A percentile compares a stretch with the other conserved stretches of the same genome.
Conservation (phyloP, 768 basidiomycete genomes). For the Hygrophorus pudorinus region DNA sequence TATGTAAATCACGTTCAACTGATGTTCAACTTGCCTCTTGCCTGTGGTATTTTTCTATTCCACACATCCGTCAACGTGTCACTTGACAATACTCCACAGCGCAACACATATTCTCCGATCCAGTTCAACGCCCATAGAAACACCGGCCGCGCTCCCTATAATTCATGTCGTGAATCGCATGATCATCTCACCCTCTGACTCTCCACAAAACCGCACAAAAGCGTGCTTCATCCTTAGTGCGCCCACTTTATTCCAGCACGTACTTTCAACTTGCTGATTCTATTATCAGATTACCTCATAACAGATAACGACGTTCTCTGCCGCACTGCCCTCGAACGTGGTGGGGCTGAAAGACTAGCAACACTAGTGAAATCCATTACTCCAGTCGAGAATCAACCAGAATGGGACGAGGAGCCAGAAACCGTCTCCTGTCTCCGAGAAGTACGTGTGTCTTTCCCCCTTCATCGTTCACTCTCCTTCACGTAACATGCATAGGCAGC, state of each 20-base stretch:
- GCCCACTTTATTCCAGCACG: conserved; percentile 16
- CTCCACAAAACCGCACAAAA: conserved; percentile 38
- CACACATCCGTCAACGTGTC: background rate
- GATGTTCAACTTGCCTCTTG: conserved; percentile 65
- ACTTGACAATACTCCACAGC: conserved; percentile 21
- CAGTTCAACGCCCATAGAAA: conserved; percentile 24
- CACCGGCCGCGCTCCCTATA: conserved; percentile 44
- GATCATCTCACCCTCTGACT: conserved; percentile 33
- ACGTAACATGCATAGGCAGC: conserved; percentile 38
- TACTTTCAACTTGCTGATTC: background rate
- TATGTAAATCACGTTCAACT: conserved; percentile 47
- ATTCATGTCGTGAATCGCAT: conserved; percentile 62
- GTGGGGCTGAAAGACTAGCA: conserved; percentile 48
- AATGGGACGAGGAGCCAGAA: conserved; percentile 65
- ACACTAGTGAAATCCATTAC: conserved; percentile 44
- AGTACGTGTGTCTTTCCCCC: conserved; percentile 25
- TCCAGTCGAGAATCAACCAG: conserved; percentile 29
- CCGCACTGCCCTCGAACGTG: conserved; percentile 59
- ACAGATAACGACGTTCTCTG: conserved; percentile 62
- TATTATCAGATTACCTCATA: conserved; percentile 49
- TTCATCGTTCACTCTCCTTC: background rate
- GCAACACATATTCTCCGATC: conserved; percentile 56
- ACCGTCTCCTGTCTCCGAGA: conserved; percentile 50
- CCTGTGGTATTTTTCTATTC: conserved; percentile 38
- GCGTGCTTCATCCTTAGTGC: conserved; percentile 72